Conservation (phyloP, 2,329 filamentous ascomycete species). For the Cladosporium sp. region DNA sequence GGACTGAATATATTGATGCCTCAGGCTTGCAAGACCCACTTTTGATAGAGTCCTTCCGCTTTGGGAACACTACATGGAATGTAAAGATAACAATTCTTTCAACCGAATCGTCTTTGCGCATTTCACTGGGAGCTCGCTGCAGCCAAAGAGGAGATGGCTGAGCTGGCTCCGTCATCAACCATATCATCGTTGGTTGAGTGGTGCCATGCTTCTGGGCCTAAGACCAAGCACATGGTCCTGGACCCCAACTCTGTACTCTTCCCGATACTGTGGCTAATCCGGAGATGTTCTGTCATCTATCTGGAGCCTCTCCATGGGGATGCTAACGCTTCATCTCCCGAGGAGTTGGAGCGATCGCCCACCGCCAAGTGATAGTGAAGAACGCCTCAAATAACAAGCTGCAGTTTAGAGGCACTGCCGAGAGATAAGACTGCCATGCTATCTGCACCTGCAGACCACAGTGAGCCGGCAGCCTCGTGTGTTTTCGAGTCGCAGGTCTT, state of each 20-base stretch:
- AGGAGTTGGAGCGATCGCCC: constrained; percentile 1
- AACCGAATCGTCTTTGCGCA: neutral
- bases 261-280: neutral
- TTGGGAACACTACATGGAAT: neutral
- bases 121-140: neutral
- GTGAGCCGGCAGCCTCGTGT: neutral
- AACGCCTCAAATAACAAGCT: constrained; percentile 15
- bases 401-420: constrained; percentile 3
- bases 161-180: neutral
- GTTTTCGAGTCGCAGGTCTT: neutral
- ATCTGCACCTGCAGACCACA: constrained; percentile 1
- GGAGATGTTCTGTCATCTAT: neutral
- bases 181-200: neutral
- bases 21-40: constrained; percentile 17
- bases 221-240: neutral
- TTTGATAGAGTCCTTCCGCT: constrained; percentile 19
- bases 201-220: neutral
- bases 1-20: neutral
- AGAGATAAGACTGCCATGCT: constrained; percentile 17
- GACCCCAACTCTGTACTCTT: neutral
- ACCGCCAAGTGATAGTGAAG: constrained; percentile 15
- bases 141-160: neutral
- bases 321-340: neutral
- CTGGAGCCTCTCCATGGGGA: neutral
- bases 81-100: constrained; percentile 3